These are phyloP conservation scores for Besnoitia besnoiti DNA, from an alignment of 169 alveolate genomes.

Conservation along the genomic window DNA sequence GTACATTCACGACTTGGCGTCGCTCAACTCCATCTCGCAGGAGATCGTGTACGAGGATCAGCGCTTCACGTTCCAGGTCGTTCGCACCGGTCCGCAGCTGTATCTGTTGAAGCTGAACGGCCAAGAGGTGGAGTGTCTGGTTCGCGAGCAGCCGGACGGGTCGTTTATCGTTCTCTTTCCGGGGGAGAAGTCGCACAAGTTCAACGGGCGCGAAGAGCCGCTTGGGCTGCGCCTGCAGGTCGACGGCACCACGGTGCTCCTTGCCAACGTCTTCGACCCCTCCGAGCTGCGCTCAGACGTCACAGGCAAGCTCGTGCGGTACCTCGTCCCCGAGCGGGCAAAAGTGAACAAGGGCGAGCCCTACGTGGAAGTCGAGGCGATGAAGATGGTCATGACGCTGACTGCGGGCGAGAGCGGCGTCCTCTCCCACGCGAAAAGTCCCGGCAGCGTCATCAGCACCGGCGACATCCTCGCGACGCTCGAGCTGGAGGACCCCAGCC, in stretches of 20 bases:
- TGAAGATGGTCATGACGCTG: slow-evolving; percentile 84
- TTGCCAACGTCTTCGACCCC: slow-evolving; percentile 50
- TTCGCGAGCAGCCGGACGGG: slow-evolving; percentile 72
- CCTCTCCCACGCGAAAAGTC: slow-evolving; percentile 78
- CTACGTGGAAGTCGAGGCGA: slow-evolving; percentile 83
- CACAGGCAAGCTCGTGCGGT: slow-evolving; percentile 62
- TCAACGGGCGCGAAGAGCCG: slow-evolving; percentile 54
- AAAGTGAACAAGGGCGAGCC: slow-evolving; percentile 77
- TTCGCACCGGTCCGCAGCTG: slow-evolving; percentile 46
- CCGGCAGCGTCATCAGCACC: slow-evolving; percentile 77
- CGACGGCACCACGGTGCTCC: slow-evolving; percentile 45
- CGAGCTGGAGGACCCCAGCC: slow-evolving; percentile 59
- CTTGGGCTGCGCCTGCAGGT: slow-evolving; percentile 37
- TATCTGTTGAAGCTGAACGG: slow-evolving; percentile 36
- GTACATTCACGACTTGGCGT: background rate
- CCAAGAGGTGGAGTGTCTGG: slow-evolving; percentile 42
- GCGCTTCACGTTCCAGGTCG: slow-evolving; percentile 55
- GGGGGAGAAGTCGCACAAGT: slow-evolving; percentile 30
- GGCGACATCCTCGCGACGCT: slow-evolving; percentile 79
- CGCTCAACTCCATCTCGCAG: slow-evolving; percentile 37
- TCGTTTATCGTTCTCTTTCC: slow-evolving; percentile 63
- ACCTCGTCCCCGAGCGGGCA: slow-evolving; percentile 74
- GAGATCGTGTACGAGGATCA: slow-evolving; percentile 67
- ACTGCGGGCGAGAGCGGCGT: slow-evolving; percentile 79
- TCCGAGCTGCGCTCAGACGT: slow-evolving; percentile 68